Percentiles rank a stretch among this genome's conserved stretches.
Conservation (phyloP, 768 basidiomycete genomes). For the Imleria badia region DNA sequence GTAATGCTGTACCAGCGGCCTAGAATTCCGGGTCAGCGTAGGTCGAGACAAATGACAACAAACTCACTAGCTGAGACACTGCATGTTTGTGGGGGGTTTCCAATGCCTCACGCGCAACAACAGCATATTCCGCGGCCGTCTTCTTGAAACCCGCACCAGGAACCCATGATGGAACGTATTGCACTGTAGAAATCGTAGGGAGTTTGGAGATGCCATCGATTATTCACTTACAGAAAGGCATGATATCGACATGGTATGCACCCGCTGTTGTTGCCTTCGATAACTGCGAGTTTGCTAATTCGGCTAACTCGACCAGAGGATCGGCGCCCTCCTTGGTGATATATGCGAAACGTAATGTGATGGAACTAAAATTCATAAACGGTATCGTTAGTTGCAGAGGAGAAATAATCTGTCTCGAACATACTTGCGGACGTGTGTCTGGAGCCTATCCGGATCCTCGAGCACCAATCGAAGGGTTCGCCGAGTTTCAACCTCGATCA, state of each 20-base stretch:
- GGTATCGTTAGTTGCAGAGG: not conserved
- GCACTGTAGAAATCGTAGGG: constrained; percentile 13
- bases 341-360: constrained; percentile 40
- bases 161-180: constrained; percentile 21
- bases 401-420: not conserved
- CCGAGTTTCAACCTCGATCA: constrained; percentile 21
- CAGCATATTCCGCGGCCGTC: constrained; percentile 6
- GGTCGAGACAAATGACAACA: not conserved
- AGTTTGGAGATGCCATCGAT: not conserved
- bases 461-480: constrained; percentile 11
- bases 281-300: constrained; percentile 25
- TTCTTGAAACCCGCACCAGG: constrained; percentile 16
- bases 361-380: constrained; percentile 13
- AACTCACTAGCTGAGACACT: constrained; percentile 14
- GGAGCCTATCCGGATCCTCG: constrained; percentile 5
- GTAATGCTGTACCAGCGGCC: constrained; percentile 14
- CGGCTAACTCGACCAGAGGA: constrained; percentile 31
- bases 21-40: not conserved
- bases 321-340: constrained; percentile 36
- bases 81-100: constrained; percentile 8
- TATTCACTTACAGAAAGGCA: constrained; percentile 10
- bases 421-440: constrained; percentile 18
- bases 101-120: not conserved
- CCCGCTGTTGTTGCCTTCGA: constrained; percentile 3
- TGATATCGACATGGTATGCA: constrained; percentile 11